Percentiles rank a stretch among this genome's conserved stretches.
These are phyloP conservation scores for Penicillium brasilianum DNA, from an alignment of 2,329 filamentous ascomycete genomes.

Conservation along the genomic window DNA sequence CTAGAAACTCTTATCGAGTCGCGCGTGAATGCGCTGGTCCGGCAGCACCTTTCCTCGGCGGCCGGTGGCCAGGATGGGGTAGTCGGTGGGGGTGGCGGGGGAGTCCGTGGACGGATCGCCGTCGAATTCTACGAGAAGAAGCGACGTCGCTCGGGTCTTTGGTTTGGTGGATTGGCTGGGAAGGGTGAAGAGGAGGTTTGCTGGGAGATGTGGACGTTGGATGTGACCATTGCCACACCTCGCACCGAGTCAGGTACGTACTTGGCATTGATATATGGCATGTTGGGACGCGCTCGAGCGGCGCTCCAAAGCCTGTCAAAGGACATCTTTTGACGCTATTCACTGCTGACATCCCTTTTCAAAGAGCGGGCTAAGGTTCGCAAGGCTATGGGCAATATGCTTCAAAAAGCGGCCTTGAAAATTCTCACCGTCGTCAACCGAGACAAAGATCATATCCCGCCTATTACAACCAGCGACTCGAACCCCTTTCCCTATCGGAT, in stretches of 20 bases:
- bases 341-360: neutral
- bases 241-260: slow-evolving; percentile 81
- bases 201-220: slow-evolving; percentile 95
- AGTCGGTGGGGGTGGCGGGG: slow-evolving; percentile 48
- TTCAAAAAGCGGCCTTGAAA: slow-evolving; percentile 86
- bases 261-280: neutral
- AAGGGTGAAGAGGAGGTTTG: slow-evolving; percentile 90
- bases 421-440: slow-evolving; percentile 85
- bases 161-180: slow-evolving; percentile 60
- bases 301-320: neutral
- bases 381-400: slow-evolving; percentile 85
- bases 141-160: slow-evolving; percentile 75
- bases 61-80: slow-evolving; percentile 55
- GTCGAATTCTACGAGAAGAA: slow-evolving; percentile 97
- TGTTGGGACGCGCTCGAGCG: neutral
- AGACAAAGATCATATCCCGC: slow-evolving; percentile 95
- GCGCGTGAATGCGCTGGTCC: slow-evolving; percentile 76
- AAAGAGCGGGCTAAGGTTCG: slow-evolving; percentile 85
- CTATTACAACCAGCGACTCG: slow-evolving; percentile 86
- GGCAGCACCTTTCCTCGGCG: slow-evolving; percentile 70
- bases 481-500: slow-evolving; percentile 98
- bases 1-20: slow-evolving; percentile 93
- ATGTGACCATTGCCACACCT: slow-evolving; percentile 90
- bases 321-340: neutral
- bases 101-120: slow-evolving; percentile 76